Evolutionary conservation across 352 stramenopile species (phyloP), one percentile per base, ranked within the genome.

Genomic region (Phytophthora palmivora): DNA sequence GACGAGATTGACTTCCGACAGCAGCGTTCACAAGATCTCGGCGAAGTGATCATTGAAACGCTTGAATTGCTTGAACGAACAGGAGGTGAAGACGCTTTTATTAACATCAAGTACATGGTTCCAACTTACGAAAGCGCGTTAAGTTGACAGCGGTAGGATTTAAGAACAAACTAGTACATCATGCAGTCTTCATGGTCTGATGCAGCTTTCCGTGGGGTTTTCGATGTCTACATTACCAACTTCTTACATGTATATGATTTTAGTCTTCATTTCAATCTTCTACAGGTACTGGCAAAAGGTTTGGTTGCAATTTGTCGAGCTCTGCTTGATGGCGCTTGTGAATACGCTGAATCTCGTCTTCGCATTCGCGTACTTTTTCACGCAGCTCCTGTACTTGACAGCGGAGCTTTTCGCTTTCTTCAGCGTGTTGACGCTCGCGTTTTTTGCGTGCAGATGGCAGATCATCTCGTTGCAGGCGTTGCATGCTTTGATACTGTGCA

Each of bases 71-170:
- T 98, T 10, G 92, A 98, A 53, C 72, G 51, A 21, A 83, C 84
- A 30, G 92, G 92, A 18, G 92, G 92, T 7, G 72, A 90, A 1
- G 87, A 98, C 48, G 92, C 92, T 8, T 97, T 90, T 63, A 82
- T 97, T 26, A 97, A 98, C 76, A 98, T 98, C 72, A 99, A 99
- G 77, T 98, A 98, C 65, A 95, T 98, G 76, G 87, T 98, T 7
- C 96, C 96, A 18, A 97, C 96, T 16, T 99, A 98, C 78, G 91
- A 98, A 51, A 72, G 58, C 32, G 64, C 58, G 30, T 22, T 69
- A 34, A 49, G 43, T 21, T 73, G 34, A 72, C 16, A 58, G 7
- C 21, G 19, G 3, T 45, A 56, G 36, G 18, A 44, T n/a, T 6
- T 42, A 10, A 39, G 51, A 70, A 6, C 18, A 63, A 28, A 28